Base-by-base conservation (phyloP, 495 filamentous ascomycete species). In the Penicillium flavigenum region DNA sequence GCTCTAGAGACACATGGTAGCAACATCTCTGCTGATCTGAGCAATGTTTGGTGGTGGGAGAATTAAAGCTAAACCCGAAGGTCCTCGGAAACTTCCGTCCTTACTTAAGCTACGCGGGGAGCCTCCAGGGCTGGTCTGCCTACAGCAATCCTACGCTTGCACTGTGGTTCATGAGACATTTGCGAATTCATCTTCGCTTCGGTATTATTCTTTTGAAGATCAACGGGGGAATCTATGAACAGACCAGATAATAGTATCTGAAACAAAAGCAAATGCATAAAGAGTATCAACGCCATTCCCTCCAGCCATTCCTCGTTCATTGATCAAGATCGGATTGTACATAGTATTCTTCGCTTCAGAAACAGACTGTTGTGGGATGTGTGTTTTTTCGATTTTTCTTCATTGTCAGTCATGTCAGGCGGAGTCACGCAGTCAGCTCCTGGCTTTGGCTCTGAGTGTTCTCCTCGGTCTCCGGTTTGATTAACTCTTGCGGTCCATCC, bases 401-500 rank as follows among this genome's bases (percentile, higher is more conserved):
- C 9, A 19, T 54, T 14, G 11, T 26, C 41, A 61, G 46, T 62
- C 56, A 62, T 47, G 60, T 59, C 14, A 64, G 63, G 51, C 58
- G 63, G 39, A 64, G 58, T 70, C 62, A 80, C 53, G 75, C 73
- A 45, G 69, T 68, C 42, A 79, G 57, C 65, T 79, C 71, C 48
- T 69, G 67, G 54, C 53, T 62, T 47, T 72, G 68, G 54, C 53
- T 62, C 48, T 72, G 68, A 32, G 69, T 55, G 4, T 70, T 73
- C 22, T 70, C 66, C 24, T 61, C 53, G n/a, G 58, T 64, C 22
- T 81, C 89, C 0, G 91, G 88, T 45, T 91, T 81, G 56, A 96
- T 86, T 56, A 96, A 69, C 68, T 96, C 90, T 73, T 96, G 91
- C 24, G 79, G 77, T 17, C 43, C 79, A 62, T 68, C 74, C 61